These are phyloP conservation scores for Coniochaeta prunicola DNA, from an alignment of 2,329 filamentous ascomycete genomes.

Conservation along the genomic window DNA sequence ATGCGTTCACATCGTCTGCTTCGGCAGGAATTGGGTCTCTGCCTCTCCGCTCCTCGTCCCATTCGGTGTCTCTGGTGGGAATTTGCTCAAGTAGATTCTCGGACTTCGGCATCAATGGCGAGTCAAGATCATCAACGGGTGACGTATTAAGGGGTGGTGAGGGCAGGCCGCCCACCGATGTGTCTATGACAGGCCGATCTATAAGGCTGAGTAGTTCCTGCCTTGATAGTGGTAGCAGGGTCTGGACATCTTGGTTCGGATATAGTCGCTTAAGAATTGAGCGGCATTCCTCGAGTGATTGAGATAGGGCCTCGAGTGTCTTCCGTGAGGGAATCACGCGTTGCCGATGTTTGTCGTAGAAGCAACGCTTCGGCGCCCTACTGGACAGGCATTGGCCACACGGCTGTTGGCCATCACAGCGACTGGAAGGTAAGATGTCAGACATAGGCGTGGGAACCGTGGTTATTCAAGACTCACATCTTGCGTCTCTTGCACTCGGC, in stretches of 20 bases:
- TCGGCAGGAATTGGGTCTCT: conserved; percentile 52
- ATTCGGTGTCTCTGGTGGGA: conserved; percentile 55
- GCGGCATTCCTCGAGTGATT: conserved; percentile 59
- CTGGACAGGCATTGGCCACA: conserved; percentile 80
- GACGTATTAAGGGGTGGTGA: conserved; percentile 40
- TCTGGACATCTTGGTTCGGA: conserved; percentile 47
- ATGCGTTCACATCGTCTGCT: conserved; percentile 64
- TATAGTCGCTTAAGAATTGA: conserved; percentile 55
- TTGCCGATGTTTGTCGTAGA: conserved; percentile 75
- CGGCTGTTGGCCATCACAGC: conserved; percentile 74
- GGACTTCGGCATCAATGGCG: conserved; percentile 40
- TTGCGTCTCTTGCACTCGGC: conserved; percentile 74
- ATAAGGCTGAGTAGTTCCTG: conserved; percentile 53
- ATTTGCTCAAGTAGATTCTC: conserved; percentile 60
- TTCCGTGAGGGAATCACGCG: conserved; percentile 71
- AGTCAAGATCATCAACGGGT: conserved; percentile 39
- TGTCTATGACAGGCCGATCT: conserved; percentile 35
- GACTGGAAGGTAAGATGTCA: conserved; percentile 28
- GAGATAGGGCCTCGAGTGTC: conserved; percentile 58
- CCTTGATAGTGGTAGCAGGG: conserved; percentile 45
- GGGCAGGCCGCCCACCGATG: conserved; percentile 33
- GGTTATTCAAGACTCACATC: conserved; percentile 42
- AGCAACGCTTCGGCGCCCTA: conserved; percentile 69
- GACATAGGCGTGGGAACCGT: conserved; percentile 7
- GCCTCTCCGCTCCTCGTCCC: conserved; percentile 56